A percentile compares a stretch with the other conserved stretches of the same genome.
These are phyloP conservation scores for Obelidium mucronatum DNA, from an alignment of 192 early-diverging fungal genomes.

Conservation along the genomic window DNA sequence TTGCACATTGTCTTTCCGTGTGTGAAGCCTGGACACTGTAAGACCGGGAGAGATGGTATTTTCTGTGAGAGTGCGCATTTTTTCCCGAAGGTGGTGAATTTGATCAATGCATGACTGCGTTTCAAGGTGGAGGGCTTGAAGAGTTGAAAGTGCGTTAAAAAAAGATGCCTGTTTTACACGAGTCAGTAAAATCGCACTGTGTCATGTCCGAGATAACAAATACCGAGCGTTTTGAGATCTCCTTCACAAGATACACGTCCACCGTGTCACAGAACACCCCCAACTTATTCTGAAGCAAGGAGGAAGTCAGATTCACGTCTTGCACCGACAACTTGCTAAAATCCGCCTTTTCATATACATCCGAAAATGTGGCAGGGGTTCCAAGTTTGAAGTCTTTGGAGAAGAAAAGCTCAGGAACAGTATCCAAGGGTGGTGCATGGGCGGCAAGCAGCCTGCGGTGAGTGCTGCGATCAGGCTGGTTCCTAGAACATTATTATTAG, in stretches of 20 bases:
- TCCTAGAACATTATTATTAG: not conserved
- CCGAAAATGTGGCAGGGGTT: constrained; percentile 88
- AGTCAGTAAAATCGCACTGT: not conserved
- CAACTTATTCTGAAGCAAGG: constrained; percentile 87
- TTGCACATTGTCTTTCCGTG: constrained; percentile 75
- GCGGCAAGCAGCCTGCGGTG: constrained; percentile 60
- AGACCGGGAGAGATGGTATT: constrained; percentile 79
- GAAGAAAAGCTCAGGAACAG: constrained; percentile 90
- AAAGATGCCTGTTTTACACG: constrained; percentile 70
- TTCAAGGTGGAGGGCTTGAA: constrained; percentile 92
- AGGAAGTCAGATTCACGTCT: constrained; percentile 64
- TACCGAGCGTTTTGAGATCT: constrained; percentile 91
- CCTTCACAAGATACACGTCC: constrained; percentile 91
- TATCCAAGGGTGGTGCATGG: constrained; percentile 78
- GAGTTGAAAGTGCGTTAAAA: constrained; percentile 91
- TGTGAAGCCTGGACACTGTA: constrained; percentile 81
- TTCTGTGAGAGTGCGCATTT: constrained; percentile 70
- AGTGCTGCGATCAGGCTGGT: not conserved
- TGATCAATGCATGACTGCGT: constrained; percentile 88
- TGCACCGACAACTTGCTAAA: constrained; percentile 55
- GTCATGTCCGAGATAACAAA: too few relatives aligned
- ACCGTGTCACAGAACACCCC: constrained; percentile 91
- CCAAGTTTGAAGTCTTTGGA: constrained; percentile 84
- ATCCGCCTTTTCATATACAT: constrained; percentile 79
- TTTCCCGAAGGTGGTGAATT: constrained; percentile 79